These are phyloP conservation scores for Pyrenophora graminea DNA, from an alignment of 2,329 filamentous ascomycete genomes.

Conservation along the genomic window DNA sequence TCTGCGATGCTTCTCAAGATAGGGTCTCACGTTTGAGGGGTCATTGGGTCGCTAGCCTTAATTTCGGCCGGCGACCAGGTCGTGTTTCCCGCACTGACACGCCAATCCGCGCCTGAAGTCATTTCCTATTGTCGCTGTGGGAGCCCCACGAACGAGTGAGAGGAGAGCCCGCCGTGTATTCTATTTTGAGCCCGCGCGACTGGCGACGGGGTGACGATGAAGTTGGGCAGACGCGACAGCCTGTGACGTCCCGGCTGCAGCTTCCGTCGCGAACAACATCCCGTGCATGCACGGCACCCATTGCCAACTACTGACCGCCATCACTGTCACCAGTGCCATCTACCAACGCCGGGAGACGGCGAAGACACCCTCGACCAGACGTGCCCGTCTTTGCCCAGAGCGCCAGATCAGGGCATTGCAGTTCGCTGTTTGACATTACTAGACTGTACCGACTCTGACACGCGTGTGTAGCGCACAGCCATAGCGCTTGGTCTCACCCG, in stretches of 20 bases:
- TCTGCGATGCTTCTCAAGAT: slow-evolving; percentile 14
- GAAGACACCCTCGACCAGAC: neutral
- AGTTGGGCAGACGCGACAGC: slow-evolving; percentile 6
- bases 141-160: slow-evolving; percentile 14
- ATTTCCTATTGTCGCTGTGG: slow-evolving; percentile 21
- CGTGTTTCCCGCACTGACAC: slow-evolving; percentile 20
- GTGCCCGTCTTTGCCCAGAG: slow-evolving; percentile 1
- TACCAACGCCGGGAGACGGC: neutral
- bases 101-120: slow-evolving; percentile 19
- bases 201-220: slow-evolving; percentile 4
- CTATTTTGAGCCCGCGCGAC: slow-evolving; percentile 2
- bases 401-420: neutral
- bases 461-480: slow-evolving; percentile 31
- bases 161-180: neutral
- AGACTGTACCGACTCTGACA: slow-evolving; percentile 4
- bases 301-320: neutral
- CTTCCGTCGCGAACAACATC: slow-evolving; percentile 22
- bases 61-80: slow-evolving; percentile 16
- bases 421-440: slow-evolving; percentile 3
- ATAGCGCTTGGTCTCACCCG: slow-evolving; percentile 12
- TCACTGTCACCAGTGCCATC: neutral
- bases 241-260: slow-evolving; percentile 22
- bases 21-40: slow-evolving; percentile 23
- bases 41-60: slow-evolving; percentile 23
- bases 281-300: slow-evolving; percentile 1